These are phyloP conservation scores for Hirschfeldia incana DNA, from an alignment of 345 rosid species.

Conservation along the genomic window DNA sequence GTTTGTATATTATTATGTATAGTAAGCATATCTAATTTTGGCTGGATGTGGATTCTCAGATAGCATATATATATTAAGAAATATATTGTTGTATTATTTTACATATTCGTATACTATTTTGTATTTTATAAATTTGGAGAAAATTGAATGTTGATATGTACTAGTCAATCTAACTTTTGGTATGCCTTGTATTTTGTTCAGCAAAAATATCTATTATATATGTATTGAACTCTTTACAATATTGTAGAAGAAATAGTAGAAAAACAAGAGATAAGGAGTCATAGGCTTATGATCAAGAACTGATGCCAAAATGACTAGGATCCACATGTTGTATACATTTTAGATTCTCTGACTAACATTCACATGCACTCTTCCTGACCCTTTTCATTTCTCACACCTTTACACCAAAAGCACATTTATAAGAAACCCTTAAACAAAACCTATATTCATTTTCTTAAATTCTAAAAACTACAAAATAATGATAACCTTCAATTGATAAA, in stretches of 20 bases:
- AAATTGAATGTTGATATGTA: not conserved
- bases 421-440: not conserved
- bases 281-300: constrained; percentile 5
- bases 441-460: too few relatives aligned
- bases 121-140: not conserved
- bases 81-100: not conserved
- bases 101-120: too few relatives aligned
- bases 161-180: not conserved
- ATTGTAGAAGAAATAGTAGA: not conserved
- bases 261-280: not conserved
- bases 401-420: not conserved
- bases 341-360: constrained; percentile 10
- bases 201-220: not conserved
- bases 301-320: constrained; percentile 24
- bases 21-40: too few relatives aligned
- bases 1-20: too few relatives aligned
- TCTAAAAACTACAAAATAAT: not conserved
- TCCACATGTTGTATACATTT: constrained; percentile 29
- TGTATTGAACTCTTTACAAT: not conserved
- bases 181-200: not conserved
- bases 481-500: not conserved
- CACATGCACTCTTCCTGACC: not conserved
- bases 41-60: too few relatives aligned
- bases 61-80: not conserved
- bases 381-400: not conserved